A percentile compares a stretch with the other conserved stretches of the same genome.
Evolutionary conservation across 1,284 basidiomycete species (phyloP).

Genomic region (Athelia sp.): DNA sequence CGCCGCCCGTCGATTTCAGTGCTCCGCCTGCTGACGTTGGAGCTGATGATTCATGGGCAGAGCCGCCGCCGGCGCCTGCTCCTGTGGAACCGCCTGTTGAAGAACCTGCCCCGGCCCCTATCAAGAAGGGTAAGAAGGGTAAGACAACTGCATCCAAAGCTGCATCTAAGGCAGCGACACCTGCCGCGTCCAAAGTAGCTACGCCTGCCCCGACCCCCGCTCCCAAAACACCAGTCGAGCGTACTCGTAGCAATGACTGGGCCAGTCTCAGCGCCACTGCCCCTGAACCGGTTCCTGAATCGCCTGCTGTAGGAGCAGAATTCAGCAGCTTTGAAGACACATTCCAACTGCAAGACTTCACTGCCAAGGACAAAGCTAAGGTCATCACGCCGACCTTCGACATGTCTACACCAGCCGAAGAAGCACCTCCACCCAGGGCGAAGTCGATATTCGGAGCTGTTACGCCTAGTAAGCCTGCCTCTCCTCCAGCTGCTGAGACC

Average conservation of each 20-base stretch:
- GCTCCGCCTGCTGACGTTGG: background rate
- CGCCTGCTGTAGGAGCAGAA: too few species aligned
- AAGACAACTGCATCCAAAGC: constrained; percentile 5
- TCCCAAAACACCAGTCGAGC: background rate
- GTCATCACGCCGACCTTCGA: too few species aligned
- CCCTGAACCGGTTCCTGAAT: too few species aligned
- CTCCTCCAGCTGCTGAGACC: background rate
- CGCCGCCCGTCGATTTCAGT: too few species aligned
- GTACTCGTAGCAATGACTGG: constrained; percentile 3
- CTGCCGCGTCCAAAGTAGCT: too few species aligned
- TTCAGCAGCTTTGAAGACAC: too few species aligned
- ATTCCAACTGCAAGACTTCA: too few species aligned
- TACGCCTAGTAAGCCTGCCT: too few species aligned
- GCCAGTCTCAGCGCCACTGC: background rate
- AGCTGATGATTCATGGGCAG: background rate
- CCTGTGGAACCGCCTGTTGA: background rate
- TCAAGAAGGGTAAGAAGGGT: constrained; percentile 1
- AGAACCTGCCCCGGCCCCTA: constrained; percentile 1
- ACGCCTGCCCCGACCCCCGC: too few species aligned
- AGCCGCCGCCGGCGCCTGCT: background rate
- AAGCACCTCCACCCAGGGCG: background rate
- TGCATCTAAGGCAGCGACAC: background rate
- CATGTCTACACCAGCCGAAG: too few species aligned
- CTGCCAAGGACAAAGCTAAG: too few species aligned
- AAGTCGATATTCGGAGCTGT: background rate